These are phyloP conservation scores for Adansonia gregorii DNA, from an alignment of 441 rosid genomes.

Conservation along the genomic window DNA sequence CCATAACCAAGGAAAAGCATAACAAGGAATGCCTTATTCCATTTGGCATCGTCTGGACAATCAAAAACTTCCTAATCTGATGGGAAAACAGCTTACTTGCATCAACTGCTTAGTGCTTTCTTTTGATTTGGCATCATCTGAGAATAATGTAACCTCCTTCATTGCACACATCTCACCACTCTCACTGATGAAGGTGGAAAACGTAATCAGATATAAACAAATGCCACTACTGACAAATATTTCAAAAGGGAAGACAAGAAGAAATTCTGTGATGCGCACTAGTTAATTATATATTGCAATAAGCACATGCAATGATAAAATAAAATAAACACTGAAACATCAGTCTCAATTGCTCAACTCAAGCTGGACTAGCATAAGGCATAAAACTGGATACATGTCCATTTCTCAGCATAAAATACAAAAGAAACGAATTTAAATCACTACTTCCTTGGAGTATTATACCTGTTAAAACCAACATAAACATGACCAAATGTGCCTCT, in stretches of 20 bases:
- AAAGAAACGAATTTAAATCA: conserved; percentile 9
- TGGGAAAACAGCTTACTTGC: conserved; percentile 42
- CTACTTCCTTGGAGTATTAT: conserved; percentile 13
- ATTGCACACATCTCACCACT: conserved; percentile 70
- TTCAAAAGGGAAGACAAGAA: background rate
- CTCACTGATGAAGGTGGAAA: conserved; percentile 39
- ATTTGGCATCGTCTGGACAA: background rate
- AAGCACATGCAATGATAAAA: conserved; percentile 12
- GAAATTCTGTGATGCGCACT: background rate
- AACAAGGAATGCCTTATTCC: conserved; percentile 11
- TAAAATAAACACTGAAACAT: conserved; percentile 14
- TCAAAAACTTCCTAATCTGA: background rate
- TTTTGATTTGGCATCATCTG: conserved; percentile 65
- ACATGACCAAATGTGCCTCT: conserved; percentile 67
- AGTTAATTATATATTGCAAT: conserved; percentile 3
- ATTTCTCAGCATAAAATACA: background rate
- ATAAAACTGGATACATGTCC: background rate
- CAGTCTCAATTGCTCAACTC: conserved; percentile 18
- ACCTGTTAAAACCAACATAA: conserved; percentile 64
- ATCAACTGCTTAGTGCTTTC: conserved; percentile 65
- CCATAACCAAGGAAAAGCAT: background rate
- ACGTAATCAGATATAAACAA: conserved; percentile 25
- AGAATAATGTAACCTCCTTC: conserved; percentile 60
- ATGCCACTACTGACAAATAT: conserved; percentile 8
- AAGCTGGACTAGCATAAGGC: background rate